Base-by-base conservation (phyloP, 108 stramenopile species). In the Aurantiochytrium sp. region DNA sequence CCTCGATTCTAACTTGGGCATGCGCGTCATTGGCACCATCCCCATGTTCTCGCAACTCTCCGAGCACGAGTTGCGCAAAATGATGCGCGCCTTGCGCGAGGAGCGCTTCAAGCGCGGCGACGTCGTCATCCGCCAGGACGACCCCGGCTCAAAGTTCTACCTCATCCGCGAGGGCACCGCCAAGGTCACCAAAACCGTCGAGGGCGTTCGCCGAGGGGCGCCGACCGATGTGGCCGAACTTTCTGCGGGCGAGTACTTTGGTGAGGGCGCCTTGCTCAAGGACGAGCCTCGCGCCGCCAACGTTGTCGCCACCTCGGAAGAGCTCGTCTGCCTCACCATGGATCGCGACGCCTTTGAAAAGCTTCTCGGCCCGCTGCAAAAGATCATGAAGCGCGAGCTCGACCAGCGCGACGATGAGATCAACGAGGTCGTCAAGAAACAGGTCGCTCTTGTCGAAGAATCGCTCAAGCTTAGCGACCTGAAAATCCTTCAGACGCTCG, bases 101-200 rank as follows among this genome's bases (percentile, higher is more conserved):
- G 45, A 45, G 76, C 23, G 21, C 19, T 43, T 87, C 23, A n/a
- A 5, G 10, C 5, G 5, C 4, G 97, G 96, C 42, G 95, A 96
- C 28, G 92, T 95, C 69, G 96, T 92, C 88, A 93, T 96, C 60
- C 90, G 90, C 23, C 94, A 96, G 90, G 96, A 97, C 44, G 97
- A 98, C 93, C 95, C 95, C 64, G 97, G 97, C 35, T 96, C 97
- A 90, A 96, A 96, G 16, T 98, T 97, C 90, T 98, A 97, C 95
- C 96, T 98, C 89, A 89, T 98, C 19, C 94, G 96, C 29, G 96
- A 97, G 89, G 97, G 97, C 5, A 8, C 47, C 19, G 73, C 73
- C 44, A 83, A 83, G 49, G 73, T 83, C 47, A 83, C 73, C 10
- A 83, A 83, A 43, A 51, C 44, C 8, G 49, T 45, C 47, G 73